These are phyloP conservation scores for Phycomyces nitens DNA, from an alignment of 192 early-diverging fungal species.

Conservation along the genomic window DNA sequence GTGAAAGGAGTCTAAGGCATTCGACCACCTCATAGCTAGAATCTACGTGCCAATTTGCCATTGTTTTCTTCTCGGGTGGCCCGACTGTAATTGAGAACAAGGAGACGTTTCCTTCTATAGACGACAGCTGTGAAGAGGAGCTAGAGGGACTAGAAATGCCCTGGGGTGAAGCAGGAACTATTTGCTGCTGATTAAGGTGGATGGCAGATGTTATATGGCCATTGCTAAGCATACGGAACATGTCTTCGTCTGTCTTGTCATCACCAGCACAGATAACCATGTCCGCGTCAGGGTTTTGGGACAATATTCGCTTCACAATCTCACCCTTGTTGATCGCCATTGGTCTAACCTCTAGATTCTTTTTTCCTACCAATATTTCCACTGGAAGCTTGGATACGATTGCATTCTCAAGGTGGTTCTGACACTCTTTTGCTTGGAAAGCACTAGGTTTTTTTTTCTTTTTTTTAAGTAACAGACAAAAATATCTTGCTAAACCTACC, in stretches of 20 bases:
- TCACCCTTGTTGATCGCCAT: conserved; percentile 88
- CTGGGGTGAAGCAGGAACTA: too few relatives aligned
- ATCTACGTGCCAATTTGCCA: conserved; percentile 83
- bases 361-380: conserved; percentile 86
- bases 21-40: conserved; percentile 63
- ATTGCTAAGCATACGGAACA: conserved; percentile 64
- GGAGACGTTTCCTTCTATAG: not conserved
- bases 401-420: conserved; percentile 79
- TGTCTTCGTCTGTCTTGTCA: conserved; percentile 89
- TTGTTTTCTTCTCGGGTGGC: conserved; percentile 82
- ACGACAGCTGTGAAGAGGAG: too few relatives aligned
- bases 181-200: too few relatives aligned
- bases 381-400: conserved; percentile 78
- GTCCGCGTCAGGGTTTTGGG: conserved; percentile 51
- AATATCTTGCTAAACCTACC: conserved; percentile 13
- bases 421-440: conserved; percentile 91
- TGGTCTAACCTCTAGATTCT: conserved; percentile 86
- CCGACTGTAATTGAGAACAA: conserved; percentile 84
- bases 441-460: too few relatives aligned
- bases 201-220: too few relatives aligned
- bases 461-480: too few relatives aligned
- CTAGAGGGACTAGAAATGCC: too few relatives aligned
- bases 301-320: conserved; percentile 73
- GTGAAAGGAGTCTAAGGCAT: conserved; percentile 6
- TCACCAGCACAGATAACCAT: conserved; percentile 86